Conservation (phyloP, 257 asterid genomes). For the Eucommia ulmoides region DNA sequence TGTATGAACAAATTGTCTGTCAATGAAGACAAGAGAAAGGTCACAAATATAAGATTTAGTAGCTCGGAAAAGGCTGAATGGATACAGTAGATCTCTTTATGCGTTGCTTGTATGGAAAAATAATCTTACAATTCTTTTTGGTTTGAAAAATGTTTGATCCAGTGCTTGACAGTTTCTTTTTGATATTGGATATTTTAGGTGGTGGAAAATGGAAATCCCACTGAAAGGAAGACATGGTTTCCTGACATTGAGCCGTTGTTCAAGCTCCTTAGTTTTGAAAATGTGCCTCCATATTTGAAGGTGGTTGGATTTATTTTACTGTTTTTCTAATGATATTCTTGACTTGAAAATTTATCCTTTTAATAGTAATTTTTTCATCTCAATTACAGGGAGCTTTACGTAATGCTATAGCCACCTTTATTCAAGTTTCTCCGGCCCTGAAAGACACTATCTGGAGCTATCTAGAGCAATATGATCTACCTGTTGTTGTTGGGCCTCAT, state of each 20-base stretch:
- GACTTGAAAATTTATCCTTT: too few relatives aligned
- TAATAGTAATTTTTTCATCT: conserved; percentile 6
- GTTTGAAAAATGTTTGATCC: too few relatives aligned
- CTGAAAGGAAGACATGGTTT: conserved; percentile 88
- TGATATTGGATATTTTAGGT: conserved; percentile 61
- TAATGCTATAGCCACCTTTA: conserved; percentile 66
- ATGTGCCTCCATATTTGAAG: conserved; percentile 98
- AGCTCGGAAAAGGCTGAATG: too few relatives aligned
- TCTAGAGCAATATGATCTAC: conserved; percentile 91
- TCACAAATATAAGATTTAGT: too few relatives aligned
- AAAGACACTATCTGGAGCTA: conserved; percentile 87
- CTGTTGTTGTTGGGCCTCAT: conserved; percentile 77
- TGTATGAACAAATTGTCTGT: too few relatives aligned
- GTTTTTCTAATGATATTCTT: too few relatives aligned
- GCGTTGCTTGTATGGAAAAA: too few relatives aligned
- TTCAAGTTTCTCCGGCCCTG: conserved; percentile 64
- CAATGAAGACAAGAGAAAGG: too few relatives aligned
- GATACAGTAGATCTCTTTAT: too few relatives aligned
- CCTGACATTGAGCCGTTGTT: conserved; percentile 90
- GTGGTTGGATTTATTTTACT: too few relatives aligned
- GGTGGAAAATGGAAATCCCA: conserved; percentile 68
- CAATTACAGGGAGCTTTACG: conserved; percentile 72
- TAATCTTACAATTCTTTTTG: too few relatives aligned
- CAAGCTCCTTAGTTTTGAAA: conserved; percentile 93
- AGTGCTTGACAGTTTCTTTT: too few relatives aligned